phyloP scores from a whole-genome alignment of 192 early-diverging fungal genomes.

The Endogone sp. region DNA sequence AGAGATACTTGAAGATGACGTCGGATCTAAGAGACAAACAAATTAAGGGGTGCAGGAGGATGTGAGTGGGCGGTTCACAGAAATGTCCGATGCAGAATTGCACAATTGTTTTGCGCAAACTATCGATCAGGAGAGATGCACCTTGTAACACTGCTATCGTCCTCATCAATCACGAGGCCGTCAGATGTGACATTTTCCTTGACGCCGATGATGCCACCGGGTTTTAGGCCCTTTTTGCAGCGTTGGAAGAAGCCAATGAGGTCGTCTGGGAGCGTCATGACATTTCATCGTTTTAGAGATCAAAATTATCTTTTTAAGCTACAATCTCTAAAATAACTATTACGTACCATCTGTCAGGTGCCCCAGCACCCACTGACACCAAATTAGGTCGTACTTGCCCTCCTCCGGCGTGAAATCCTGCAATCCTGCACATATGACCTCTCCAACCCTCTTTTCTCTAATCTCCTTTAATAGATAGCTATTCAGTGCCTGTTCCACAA shows the following conservation, averaged over 20 bases:
- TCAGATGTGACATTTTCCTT: slow-evolving; percentile 83
- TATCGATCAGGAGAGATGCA: slow-evolving; percentile 4
- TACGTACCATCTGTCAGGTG: slow-evolving; percentile 82
- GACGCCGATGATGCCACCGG: slow-evolving; percentile 74
- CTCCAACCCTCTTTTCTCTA: slow-evolving; percentile 48
- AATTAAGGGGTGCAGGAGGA: no score
- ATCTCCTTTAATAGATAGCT: slow-evolving; percentile 59
- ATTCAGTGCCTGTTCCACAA: slow-evolving; percentile 68
- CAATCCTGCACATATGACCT: slow-evolving; percentile 72
- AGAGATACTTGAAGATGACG: slow-evolving; percentile 53
- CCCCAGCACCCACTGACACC: slow-evolving; percentile 97
- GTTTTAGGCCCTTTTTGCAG: slow-evolving; percentile 65
- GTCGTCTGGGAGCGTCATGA: slow-evolving; percentile 52
- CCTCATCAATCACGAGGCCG: slow-evolving; percentile 69
- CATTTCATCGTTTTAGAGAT: not conserved
- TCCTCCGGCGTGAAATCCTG: slow-evolving; percentile 74
- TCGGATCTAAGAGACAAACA: no score
- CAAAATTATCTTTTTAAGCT: not conserved
- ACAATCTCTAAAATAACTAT: no score
- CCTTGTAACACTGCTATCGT: slow-evolving; percentile 81
- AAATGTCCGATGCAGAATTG: not conserved
- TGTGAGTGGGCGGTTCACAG: no score
- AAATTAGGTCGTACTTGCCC: slow-evolving; percentile 86
- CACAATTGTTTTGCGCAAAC: not conserved
- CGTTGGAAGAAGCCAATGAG: slow-evolving; percentile 77